Conservation (phyloP, 768 basidiomycete species). For the Amanita pallidorosea region DNA sequence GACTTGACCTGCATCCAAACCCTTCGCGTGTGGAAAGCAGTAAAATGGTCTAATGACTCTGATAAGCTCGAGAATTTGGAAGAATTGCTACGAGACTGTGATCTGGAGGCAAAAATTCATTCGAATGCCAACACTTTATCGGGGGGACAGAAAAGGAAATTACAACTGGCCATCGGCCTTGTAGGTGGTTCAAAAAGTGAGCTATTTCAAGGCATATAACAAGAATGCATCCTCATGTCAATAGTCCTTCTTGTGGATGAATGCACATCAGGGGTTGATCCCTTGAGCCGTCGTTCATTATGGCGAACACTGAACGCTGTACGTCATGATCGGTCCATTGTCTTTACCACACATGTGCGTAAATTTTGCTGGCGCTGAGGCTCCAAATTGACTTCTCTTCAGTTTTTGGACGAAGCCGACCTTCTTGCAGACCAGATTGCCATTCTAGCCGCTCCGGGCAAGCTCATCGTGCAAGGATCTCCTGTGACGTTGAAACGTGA, state of each 20-base stretch:
- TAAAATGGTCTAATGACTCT: conserved; percentile 49
- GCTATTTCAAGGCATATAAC: conserved; percentile 12
- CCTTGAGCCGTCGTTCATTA: conserved; percentile 63
- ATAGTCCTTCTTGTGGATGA: conserved; percentile 51
- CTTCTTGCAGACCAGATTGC: conserved; percentile 68
- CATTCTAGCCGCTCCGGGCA: conserved; percentile 66
- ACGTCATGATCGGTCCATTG: conserved; percentile 52
- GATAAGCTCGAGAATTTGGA: conserved; percentile 44
- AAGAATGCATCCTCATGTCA: conserved; percentile 3
- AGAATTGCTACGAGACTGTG: conserved; percentile 61
- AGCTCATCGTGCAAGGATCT: conserved; percentile 59
- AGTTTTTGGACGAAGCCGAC: conserved; percentile 77
- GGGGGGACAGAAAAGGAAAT: conserved; percentile 76
- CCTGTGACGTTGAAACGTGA: conserved; percentile 66
- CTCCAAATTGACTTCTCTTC: neutral
- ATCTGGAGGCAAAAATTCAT: conserved; percentile 58
- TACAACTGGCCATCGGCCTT: conserved; percentile 75
- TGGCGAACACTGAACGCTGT: conserved; percentile 68
- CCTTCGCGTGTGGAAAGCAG: conserved; percentile 57
- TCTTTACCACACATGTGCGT: conserved; percentile 72
- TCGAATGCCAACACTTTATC: conserved; percentile 56
- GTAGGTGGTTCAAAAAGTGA: conserved; percentile 64
- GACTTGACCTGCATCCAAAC: conserved; percentile 70
- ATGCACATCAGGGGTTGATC: conserved; percentile 77
- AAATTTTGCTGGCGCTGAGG: neutral